Conservation (phyloP, 139 green algal species). For the Chlorella sorokiniana region DNA sequence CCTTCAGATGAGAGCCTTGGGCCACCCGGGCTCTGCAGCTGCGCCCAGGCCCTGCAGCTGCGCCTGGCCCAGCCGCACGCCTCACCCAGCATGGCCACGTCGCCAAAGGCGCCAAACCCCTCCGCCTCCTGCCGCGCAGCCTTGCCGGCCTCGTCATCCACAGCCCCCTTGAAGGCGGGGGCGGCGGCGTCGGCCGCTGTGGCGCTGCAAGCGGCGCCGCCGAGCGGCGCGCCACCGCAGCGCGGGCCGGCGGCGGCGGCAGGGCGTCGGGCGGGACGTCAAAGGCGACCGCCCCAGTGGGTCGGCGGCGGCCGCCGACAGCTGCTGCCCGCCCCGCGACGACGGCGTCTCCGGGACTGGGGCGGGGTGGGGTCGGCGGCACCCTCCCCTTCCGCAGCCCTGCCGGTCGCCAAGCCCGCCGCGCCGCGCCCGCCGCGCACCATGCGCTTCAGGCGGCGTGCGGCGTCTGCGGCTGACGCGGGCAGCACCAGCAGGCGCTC, state of each 20-base stretch:
- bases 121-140: slow-evolving; percentile 8
- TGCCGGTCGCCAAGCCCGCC: slow-evolving; percentile 14
- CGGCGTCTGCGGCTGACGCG: slow-evolving; percentile 30
- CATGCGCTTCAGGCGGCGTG: slow-evolving; percentile 27
- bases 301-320: slow-evolving; percentile 28
- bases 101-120: slow-evolving; percentile 34
- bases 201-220: slow-evolving; percentile 1
- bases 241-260: slow-evolving; percentile 38
- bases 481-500: slow-evolving; percentile 34
- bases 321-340: slow-evolving; percentile 22
- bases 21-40: background rate
- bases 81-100: slow-evolving; percentile 17
- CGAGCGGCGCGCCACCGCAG: slow-evolving; percentile 7
- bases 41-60: background rate
- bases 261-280: slow-evolving; percentile 55
- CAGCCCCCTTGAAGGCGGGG: slow-evolving; percentile 34
- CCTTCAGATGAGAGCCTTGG: background rate
- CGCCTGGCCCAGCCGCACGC: background rate
- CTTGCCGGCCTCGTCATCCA: slow-evolving; percentile 16
- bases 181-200: background rate
- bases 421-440: background rate
- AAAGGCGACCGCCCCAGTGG: slow-evolving; percentile 37
- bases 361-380: slow-evolving; percentile 12
- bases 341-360: slow-evolving; percentile 27
- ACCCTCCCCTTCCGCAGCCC: background rate